phyloP scores from a whole-genome alignment of 1,139 yeast genomes.

The Lodderomyces orthopsilosis region DNA sequence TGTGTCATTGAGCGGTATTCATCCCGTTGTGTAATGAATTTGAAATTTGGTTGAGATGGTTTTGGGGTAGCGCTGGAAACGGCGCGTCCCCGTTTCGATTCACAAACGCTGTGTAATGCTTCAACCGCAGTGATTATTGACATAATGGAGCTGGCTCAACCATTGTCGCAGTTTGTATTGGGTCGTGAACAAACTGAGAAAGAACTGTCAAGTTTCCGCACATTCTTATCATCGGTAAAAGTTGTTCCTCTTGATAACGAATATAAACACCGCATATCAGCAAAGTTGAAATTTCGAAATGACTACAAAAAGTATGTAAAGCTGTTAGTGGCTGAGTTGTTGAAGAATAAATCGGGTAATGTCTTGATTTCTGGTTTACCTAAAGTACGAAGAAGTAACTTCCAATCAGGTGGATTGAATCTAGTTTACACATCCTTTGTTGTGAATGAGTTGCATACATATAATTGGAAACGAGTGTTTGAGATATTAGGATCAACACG shows the following conservation, averaged over 20 bases:
- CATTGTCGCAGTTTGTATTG: not conserved
- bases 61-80: not conserved
- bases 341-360: constrained; percentile 1
- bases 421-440: constrained; percentile 3
- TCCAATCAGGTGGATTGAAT: not conserved
- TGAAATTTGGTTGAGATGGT: not conserved
- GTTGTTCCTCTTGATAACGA: constrained; percentile 3
- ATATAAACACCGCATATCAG: not conserved
- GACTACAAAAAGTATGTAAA: constrained; percentile 4
- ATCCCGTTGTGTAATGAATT: not conserved
- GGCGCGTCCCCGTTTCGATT: not conserved
- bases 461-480: constrained; percentile 36
- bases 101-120: not conserved
- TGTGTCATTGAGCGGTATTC: not conserved
- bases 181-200: constrained; percentile 1
- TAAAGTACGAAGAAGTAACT: not conserved
- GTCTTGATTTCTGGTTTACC: constrained; percentile 1
- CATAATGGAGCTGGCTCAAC: not conserved
- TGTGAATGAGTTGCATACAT: constrained; percentile 3
- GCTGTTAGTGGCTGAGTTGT: not conserved
- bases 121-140: not conserved
- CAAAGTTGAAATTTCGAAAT: constrained; percentile 1
- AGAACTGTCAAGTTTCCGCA: constrained; percentile 10
- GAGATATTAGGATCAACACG: constrained; percentile 26
- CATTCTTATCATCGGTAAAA: constrained; percentile 8